Percentiles rank a stretch among this genome's conserved stretches.
phyloP scores from a whole-genome alignment of 2,329 filamentous ascomycete species.

The Lomentospora prolificans region DNA sequence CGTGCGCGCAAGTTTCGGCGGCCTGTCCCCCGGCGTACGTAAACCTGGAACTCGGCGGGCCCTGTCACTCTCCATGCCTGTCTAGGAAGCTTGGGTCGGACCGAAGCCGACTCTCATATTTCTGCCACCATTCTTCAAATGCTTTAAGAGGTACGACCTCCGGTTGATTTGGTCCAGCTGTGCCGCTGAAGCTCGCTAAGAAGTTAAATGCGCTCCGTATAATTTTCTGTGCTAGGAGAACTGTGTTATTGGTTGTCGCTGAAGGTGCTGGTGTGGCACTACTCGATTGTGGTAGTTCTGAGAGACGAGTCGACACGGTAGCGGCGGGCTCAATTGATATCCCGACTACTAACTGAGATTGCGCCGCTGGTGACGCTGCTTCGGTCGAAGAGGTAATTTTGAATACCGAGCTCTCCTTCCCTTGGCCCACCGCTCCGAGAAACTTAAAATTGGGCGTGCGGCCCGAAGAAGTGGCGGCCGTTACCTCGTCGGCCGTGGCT shows the following conservation, averaged over 20 bases:
- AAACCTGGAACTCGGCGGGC: no score
- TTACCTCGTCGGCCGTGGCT: constrained; percentile 38
- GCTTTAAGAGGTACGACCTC: constrained; percentile 90
- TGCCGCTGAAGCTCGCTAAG: constrained; percentile 72
- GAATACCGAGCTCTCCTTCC: constrained; percentile 89
- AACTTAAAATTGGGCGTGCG: constrained; percentile 60
- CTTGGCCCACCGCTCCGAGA: constrained; percentile 78
- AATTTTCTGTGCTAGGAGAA: constrained; percentile 79
- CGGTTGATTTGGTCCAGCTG: constrained; percentile 48
- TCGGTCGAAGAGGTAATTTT: constrained; percentile 43
- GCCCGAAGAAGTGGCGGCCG: constrained; percentile 28
- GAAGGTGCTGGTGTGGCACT: constrained; percentile 6
- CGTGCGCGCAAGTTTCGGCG: no score
- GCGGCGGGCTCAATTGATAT: constrained; percentile 70
- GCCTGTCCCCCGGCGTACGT: no score
- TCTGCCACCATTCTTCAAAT: constrained; percentile 96
- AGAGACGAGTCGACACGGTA: constrained; percentile 60
- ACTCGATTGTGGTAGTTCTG: constrained; percentile 21
- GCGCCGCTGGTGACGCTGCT: constrained; percentile 13
- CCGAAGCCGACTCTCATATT: constrained; percentile 83
- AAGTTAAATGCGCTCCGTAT: constrained; percentile 98
- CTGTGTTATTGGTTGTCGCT: constrained; percentile 35
- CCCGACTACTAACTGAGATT: constrained; percentile 59
- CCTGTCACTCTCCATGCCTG: constrained; percentile 30
- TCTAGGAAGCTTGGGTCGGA: constrained; percentile 85